A percentile compares a stretch with the other conserved stretches of the same genome.
Evolutionary conservation across 225 moss, liverwort and hornwort genomes (phyloP).

Genomic region (Thuidium tamariscinum): DNA sequence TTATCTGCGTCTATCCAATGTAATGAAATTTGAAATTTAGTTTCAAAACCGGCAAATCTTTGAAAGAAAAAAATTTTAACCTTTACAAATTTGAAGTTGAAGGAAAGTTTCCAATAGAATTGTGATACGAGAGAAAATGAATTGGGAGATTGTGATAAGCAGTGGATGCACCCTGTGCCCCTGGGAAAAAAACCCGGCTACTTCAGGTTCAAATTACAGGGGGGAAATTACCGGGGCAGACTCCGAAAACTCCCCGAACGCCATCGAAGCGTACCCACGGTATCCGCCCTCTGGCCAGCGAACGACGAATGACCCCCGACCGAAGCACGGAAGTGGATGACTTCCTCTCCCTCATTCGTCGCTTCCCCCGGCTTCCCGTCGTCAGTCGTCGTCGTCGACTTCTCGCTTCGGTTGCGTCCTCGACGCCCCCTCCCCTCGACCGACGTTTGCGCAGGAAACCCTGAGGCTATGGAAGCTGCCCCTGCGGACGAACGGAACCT

Average conservation of each 20-base stretch:
- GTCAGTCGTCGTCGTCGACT: background rate
- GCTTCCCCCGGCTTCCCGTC: background rate
- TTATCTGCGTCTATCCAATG: too few relatives aligned
- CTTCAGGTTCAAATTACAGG: too few relatives aligned
- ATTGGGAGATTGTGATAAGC: too few relatives aligned
- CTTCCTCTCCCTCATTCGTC: background rate
- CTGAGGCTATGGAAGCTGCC: background rate
- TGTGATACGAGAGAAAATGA: too few relatives aligned
- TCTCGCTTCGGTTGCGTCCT: background rate
- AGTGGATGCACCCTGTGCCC: too few relatives aligned
- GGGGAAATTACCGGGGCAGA: background rate
- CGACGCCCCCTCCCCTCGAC: background rate
- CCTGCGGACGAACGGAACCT: background rate
- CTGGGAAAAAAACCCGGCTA: too few relatives aligned
- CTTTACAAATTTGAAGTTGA: too few relatives aligned
- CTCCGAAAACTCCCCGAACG: background rate
- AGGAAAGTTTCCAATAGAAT: background rate
- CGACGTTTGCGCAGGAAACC: background rate
- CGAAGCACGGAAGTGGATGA: background rate
- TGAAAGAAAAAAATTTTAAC: too few relatives aligned
- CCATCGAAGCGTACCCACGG: background rate
- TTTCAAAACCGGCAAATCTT: too few relatives aligned
- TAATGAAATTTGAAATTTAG: too few relatives aligned
- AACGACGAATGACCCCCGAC: background rate
- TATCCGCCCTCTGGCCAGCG: background rate